A percentile compares a stretch with the other conserved stretches of the same genome.
phyloP scores from a whole-genome alignment of 495 filamentous ascomycete genomes.

The Amniculicola lignicola region DNA sequence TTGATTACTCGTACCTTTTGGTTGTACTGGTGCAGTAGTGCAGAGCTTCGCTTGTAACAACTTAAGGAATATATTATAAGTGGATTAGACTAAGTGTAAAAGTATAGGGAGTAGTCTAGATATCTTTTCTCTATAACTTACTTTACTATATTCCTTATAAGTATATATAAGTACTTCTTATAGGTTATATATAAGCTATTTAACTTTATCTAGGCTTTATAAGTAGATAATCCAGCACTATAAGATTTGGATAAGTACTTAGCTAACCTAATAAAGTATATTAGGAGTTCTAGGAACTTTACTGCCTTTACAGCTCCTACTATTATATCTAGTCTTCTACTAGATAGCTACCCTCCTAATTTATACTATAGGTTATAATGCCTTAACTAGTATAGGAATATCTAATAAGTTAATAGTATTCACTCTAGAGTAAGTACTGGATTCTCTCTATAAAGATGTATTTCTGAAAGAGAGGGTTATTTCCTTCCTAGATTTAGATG shows the following conservation, averaged over 20 bases:
- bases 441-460: not conserved
- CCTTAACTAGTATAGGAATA: constrained; percentile 22
- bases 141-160: constrained; percentile 27
- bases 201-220: constrained; percentile 30
- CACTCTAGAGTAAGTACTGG: not conserved
- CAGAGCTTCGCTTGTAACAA: no score
- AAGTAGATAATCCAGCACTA: constrained; percentile 21
- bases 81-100: constrained; percentile 20
- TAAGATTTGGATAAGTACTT: constrained; percentile 19
- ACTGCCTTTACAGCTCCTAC: constrained; percentile 25
- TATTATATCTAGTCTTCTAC: constrained; percentile 26
- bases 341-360: constrained; percentile 16
- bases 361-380: constrained; percentile 8
- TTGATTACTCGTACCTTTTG: no score
- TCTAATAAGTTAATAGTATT: constrained; percentile 19
- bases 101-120: constrained; percentile 4
- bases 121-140: constrained; percentile 27
- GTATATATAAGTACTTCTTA: constrained; percentile 26
- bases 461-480: not conserved
- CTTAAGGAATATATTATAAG: constrained; percentile 23
- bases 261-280: constrained; percentile 24
- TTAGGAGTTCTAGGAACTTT: constrained; percentile 4
- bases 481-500: not conserved
- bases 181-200: constrained; percentile 21
- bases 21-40: no score